A percentile compares a stretch with the other conserved stretches of the same genome.
These are phyloP conservation scores for Planoprotostelium fungivorum DNA, from an alignment of 78 protist species.

Conservation along the genomic window DNA sequence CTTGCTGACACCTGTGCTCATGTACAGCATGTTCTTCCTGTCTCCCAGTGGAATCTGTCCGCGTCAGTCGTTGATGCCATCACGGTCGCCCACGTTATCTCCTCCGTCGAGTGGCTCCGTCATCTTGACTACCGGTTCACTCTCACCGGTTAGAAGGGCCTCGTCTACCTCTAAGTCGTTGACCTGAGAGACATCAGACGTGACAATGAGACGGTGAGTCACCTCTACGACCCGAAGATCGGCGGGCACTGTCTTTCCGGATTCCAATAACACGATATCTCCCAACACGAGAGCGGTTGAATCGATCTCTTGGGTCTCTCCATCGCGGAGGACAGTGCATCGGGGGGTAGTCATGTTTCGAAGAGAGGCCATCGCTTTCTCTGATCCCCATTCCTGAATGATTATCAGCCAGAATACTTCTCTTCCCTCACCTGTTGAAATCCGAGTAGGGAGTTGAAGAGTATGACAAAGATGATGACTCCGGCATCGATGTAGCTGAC, in stretches of 20 bases:
- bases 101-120: neutral
- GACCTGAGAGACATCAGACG: too few species aligned
- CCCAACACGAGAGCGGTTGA: constrained; percentile 67
- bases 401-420: neutral
- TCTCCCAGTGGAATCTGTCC: neutral
- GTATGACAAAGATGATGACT: constrained; percentile 3
- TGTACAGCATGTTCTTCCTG: constrained; percentile 3
- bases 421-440: constrained; percentile 30
- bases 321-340: constrained; percentile 70
- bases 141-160: constrained; percentile 21
- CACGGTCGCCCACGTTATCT: neutral
- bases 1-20: constrained; percentile 31
- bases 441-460: constrained; percentile 14
- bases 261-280: constrained; percentile 70
- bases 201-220: too few species aligned
- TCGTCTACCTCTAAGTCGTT: constrained; percentile 9
- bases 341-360: constrained; percentile 31
- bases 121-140: neutral
- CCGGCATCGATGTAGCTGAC: constrained; percentile 6
- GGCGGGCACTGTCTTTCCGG: constrained; percentile 81
- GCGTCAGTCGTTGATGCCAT: neutral
- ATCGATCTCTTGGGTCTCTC: constrained; percentile 36
- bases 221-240: constrained; percentile 56
- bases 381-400: neutral
- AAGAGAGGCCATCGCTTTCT: neutral